phyloP scores from a whole-genome alignment of 2,329 filamentous ascomycete species.

The Hortaea werneckii region DNA sequence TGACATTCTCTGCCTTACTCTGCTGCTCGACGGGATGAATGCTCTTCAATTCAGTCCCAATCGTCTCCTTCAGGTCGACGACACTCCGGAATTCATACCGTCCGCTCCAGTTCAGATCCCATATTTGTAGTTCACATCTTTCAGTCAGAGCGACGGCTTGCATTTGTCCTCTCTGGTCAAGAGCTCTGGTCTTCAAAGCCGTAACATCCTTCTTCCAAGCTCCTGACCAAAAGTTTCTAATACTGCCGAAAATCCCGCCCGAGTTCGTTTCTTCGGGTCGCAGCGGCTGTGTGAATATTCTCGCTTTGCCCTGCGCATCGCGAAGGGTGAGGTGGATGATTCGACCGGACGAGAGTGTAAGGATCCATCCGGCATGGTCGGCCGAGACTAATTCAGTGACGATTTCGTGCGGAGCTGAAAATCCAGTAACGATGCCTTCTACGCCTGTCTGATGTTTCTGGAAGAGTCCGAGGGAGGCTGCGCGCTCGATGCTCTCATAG shows the following conservation, averaged over 20 bases:
- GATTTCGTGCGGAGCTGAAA: slow-evolving; percentile 63
- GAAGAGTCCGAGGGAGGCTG: slow-evolving; percentile 72
- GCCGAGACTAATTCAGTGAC: slow-evolving; percentile 70
- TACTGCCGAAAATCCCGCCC: slow-evolving; percentile 67
- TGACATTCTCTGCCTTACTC: slow-evolving; percentile 15
- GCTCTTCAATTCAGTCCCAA: slow-evolving; percentile 53
- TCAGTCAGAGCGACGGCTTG: slow-evolving; percentile 71
- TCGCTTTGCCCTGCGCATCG: slow-evolving; percentile 76
- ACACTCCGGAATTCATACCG: slow-evolving; percentile 67
- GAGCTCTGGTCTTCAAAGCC: slow-evolving; percentile 65
- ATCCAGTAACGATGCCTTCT: slow-evolving; percentile 59
- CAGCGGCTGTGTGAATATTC: slow-evolving; percentile 68
- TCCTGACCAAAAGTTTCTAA: slow-evolving; percentile 65
- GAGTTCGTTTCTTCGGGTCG: slow-evolving; percentile 48
- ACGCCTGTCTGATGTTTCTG: slow-evolving; percentile 72
- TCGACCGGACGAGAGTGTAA: slow-evolving; percentile 76
- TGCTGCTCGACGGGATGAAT: slow-evolving; percentile 39
- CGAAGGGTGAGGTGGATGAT: slow-evolving; percentile 77
- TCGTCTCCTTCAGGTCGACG: slow-evolving; percentile 55
- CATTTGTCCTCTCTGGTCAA: slow-evolving; percentile 67
- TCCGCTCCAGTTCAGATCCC: slow-evolving; percentile 82
- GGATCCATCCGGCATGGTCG: slow-evolving; percentile 76
- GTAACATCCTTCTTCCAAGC: slow-evolving; percentile 67
- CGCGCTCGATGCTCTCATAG: slow-evolving; percentile 90
- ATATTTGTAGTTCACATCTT: slow-evolving; percentile 68